Evolutionary conservation across 2,329 filamentous ascomycete species (phyloP).

Genomic region (Aschersonia sp.): DNA sequence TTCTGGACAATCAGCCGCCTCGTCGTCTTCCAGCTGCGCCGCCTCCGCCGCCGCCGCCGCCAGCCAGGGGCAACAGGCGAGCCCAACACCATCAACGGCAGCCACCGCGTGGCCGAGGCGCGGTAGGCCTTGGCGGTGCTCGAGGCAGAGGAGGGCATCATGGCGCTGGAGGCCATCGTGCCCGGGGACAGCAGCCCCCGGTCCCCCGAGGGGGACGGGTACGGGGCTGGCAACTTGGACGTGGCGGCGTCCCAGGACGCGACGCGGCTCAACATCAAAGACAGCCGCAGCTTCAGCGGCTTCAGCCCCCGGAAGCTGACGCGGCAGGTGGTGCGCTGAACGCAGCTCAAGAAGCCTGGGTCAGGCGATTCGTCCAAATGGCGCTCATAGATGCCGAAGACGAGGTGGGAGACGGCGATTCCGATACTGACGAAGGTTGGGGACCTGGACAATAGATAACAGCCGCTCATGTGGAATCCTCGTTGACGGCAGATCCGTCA

Average conservation of each 20-base stretch:
- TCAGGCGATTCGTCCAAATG: constrained; percentile 38
- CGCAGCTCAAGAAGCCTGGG: constrained; percentile 34
- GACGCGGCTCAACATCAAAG: not conserved
- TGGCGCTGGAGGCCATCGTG: not conserved
- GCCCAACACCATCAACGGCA: constrained; percentile 2
- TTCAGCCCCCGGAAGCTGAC: not conserved
- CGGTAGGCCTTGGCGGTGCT: not conserved
- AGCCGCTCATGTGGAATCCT: too few relatives aligned
- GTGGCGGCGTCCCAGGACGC: not conserved
- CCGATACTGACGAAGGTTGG: constrained; percentile 9
- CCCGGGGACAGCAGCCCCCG: not conserved
- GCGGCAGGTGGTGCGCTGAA: constrained; percentile 21
- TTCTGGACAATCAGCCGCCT: constrained; percentile 25
- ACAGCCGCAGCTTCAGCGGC: constrained; percentile 6
- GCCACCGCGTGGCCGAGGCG: not conserved
- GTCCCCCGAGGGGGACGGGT: not conserved
- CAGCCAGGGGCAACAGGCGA: not conserved
- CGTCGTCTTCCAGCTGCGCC: constrained; percentile 4
- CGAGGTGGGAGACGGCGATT: constrained; percentile 26
- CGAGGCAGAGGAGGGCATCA: not conserved
- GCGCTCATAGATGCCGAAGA: constrained; percentile 39
- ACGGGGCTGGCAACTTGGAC: not conserved
- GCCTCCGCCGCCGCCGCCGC: not conserved
- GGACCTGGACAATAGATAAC: too few relatives aligned
- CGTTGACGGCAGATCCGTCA: too few relatives aligned